phyloP scores from a whole-genome alignment of 225 moss, liverwort and hornwort species.

The Sphagnum tenellum region DNA sequence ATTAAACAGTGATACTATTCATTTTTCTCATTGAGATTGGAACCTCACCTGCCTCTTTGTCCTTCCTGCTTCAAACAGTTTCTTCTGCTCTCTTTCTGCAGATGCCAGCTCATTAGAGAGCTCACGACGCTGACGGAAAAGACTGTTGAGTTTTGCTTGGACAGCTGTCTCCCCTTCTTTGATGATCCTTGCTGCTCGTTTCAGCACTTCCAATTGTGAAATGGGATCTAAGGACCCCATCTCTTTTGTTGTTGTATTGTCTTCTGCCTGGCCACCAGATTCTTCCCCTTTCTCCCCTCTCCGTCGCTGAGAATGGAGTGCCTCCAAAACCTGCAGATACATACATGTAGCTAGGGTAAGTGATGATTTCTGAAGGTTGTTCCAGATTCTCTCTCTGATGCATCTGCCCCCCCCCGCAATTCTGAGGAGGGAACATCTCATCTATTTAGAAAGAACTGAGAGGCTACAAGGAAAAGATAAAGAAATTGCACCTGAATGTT shows the following conservation, averaged over 20 bases:
- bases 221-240: no score
- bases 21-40: no score
- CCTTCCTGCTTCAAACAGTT: constrained; percentile 54
- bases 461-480: background rate
- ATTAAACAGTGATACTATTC: no score
- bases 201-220: constrained; percentile 24
- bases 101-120: constrained; percentile 60
- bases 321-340: constrained; percentile 44
- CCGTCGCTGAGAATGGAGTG: constrained; percentile 48
- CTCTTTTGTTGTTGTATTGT: constrained; percentile 9
- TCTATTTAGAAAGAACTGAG: no score
- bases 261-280: constrained; percentile 12
- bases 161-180: constrained; percentile 60
- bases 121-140: constrained; percentile 68
- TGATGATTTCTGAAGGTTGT: no score
- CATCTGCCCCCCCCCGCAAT: no score
- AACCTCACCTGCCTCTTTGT: constrained; percentile 41
- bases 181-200: constrained; percentile 54
- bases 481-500: constrained; percentile 47
- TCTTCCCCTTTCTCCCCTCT: constrained; percentile 23
- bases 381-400: no score
- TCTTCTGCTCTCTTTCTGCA: constrained; percentile 67
- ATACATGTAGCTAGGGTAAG: no score
- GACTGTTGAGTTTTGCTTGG: constrained; percentile 56
- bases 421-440: no score